Evolutionary conservation across 176 grass and related monocot genomes (phyloP).

Genomic region (Pharus latifolius): DNA sequence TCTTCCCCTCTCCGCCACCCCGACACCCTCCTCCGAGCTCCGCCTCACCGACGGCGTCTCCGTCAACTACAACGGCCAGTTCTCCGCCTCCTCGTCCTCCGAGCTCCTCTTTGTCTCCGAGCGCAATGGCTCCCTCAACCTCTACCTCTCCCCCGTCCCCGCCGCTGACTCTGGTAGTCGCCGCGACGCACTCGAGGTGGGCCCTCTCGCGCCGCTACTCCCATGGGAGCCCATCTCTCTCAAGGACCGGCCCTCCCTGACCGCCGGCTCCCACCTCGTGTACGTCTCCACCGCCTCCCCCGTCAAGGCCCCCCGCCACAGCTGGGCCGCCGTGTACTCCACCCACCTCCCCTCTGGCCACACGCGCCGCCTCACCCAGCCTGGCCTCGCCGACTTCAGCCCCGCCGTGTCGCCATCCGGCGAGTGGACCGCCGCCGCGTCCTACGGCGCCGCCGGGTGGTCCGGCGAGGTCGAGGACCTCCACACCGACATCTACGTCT

Average conservation of each 20-base stretch:
- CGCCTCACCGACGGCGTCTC: conserved; percentile 73
- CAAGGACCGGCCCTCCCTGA: conserved; percentile 65
- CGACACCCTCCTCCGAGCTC: conserved; percentile 1
- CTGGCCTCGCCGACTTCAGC: conserved; percentile 54
- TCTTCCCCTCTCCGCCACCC: background rate
- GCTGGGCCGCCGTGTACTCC: conserved; percentile 70
- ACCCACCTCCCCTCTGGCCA: conserved; percentile 26
- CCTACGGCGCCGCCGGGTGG: conserved; percentile 28
- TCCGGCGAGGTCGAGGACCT: conserved; percentile 68
- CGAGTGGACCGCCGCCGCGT: conserved; percentile 63
- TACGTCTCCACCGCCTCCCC: conserved; percentile 65
- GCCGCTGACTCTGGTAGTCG: background rate
- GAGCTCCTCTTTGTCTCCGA: conserved; percentile 65
- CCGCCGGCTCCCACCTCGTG: conserved; percentile 35
- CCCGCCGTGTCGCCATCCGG: conserved; percentile 77
- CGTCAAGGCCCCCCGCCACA: conserved; percentile 24
- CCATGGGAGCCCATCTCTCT: conserved; percentile 38
- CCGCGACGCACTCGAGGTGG: conserved; percentile 2
- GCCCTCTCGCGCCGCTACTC: conserved; percentile 9
- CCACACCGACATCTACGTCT: conserved; percentile 56
- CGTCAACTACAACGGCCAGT: conserved; percentile 89
- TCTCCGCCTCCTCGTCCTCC: conserved; percentile 33
- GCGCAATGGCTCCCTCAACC: conserved; percentile 58
- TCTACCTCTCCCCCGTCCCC: conserved; percentile 36
- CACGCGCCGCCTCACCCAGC: conserved; percentile 43